phyloP scores from a whole-genome alignment of 2,329 filamentous ascomycete species.

The Penicillium sp. region DNA sequence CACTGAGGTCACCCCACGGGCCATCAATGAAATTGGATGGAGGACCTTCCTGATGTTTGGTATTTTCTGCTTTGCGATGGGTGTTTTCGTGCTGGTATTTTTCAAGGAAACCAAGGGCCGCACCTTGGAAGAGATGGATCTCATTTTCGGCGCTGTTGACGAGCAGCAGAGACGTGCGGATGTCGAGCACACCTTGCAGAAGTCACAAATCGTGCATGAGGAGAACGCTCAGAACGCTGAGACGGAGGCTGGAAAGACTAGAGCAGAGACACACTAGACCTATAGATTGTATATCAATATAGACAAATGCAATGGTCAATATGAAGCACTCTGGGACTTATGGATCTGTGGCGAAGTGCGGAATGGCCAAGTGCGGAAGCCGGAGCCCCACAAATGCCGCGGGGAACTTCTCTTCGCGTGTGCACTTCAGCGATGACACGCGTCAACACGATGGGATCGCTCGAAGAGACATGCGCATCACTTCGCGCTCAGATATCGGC shows the following conservation, averaged over 20 bases:
- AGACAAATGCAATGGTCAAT: not conserved
- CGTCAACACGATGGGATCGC: slow-evolving; percentile 10
- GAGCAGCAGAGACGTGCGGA: slow-evolving; percentile 25
- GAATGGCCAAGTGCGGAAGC: not conserved
- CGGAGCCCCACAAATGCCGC: slow-evolving; percentile 12
- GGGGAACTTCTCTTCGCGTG: slow-evolving; percentile 13
- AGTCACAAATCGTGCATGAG: slow-evolving; percentile 23
- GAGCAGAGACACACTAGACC: not conserved
- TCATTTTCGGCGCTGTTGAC: slow-evolving; percentile 31
- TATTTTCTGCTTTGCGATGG: slow-evolving; percentile 40
- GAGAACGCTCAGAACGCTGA: slow-evolving; percentile 25
- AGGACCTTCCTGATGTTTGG: slow-evolving; percentile 46
- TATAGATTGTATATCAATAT: not conserved
- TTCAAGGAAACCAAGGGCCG: slow-evolving; percentile 44
- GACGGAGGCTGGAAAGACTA: not conserved
- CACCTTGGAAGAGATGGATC: slow-evolving; percentile 44
- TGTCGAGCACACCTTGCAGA: slow-evolving; percentile 29
- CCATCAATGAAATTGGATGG: slow-evolving; percentile 42
- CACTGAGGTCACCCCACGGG: slow-evolving; percentile 43
- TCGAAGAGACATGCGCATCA: slow-evolving; percentile 33
- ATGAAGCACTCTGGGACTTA: too few species aligned
- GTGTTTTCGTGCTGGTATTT: slow-evolving; percentile 36
- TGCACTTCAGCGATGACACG: not conserved
- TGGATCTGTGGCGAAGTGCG: not conserved
- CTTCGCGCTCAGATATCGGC: slow-evolving; percentile 39